These are phyloP conservation scores for Ogataea paraovalis DNA, from an alignment of 805 yeast genomes.

Conservation along the genomic window DNA sequence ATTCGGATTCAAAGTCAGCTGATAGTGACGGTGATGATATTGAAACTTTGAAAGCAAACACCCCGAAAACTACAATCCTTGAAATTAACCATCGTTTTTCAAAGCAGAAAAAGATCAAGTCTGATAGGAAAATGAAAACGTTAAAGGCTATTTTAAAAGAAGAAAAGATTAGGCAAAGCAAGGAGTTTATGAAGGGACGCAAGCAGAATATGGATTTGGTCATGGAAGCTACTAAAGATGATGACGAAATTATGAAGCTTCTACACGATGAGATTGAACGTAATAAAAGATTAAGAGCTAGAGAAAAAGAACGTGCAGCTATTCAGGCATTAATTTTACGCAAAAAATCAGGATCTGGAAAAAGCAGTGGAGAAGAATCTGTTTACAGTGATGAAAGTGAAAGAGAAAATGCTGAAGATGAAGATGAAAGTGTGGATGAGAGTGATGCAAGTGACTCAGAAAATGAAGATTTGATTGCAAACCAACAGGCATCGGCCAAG, in stretches of 20 bases:
- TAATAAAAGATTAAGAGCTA: slow-evolving; percentile 11
- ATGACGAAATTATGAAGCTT: slow-evolving; percentile 20
- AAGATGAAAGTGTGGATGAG: slow-evolving; percentile 1
- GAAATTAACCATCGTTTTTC: slow-evolving; percentile 14
- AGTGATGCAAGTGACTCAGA: neutral
- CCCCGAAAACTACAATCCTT: slow-evolving; percentile 15
- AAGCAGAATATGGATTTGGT: slow-evolving; percentile 9
- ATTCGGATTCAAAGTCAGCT: slow-evolving; percentile 10
- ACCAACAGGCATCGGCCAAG: neutral
- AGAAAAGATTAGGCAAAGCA: slow-evolving; percentile 15
- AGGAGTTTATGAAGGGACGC: slow-evolving; percentile 9
- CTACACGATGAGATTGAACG: slow-evolving; percentile 21
- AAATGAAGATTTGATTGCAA: no score
- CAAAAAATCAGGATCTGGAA: slow-evolving; percentile 2
- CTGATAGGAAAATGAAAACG: slow-evolving; percentile 8
- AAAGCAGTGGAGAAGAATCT: slow-evolving; percentile 14
- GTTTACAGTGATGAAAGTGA: slow-evolving; percentile 30
- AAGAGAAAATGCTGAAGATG: slow-evolving; percentile 23
- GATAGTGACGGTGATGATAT: slow-evolving; percentile 4
- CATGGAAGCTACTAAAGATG: slow-evolving; percentile 5
- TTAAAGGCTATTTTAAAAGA: slow-evolving; percentile 14
- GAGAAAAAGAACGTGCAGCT: slow-evolving; percentile 13
- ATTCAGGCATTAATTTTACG: slow-evolving; percentile 12
- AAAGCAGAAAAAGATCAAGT: slow-evolving; percentile 5
- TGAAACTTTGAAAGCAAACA: neutral